A percentile compares a stretch with the other conserved stretches of the same genome.
Evolutionary conservation across 169 alveolate species (phyloP).

Genomic region (Plasmodium adleri): DNA sequence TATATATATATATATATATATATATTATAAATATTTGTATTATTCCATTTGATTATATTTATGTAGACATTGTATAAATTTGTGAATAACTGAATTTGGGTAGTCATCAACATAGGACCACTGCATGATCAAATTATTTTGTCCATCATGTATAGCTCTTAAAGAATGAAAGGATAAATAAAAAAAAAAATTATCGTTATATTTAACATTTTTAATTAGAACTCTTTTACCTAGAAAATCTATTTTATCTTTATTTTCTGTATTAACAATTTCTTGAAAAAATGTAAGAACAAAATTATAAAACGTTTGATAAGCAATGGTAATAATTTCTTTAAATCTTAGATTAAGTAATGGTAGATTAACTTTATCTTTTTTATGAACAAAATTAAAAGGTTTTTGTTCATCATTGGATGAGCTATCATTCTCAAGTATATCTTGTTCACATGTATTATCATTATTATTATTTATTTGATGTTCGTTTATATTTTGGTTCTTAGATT

Average conservation of each 20-base stretch:
- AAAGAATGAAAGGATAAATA: slow-evolving; percentile 58
- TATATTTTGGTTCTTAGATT: background rate
- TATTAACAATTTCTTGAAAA: slow-evolving; percentile 71
- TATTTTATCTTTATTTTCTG: slow-evolving; percentile 36
- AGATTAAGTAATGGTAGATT: slow-evolving; percentile 51
- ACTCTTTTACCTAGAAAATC: slow-evolving; percentile 44
- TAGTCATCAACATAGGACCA: slow-evolving; percentile 73
- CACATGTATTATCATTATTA: background rate
- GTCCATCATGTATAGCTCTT: slow-evolving; percentile 76
- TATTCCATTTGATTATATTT: slow-evolving; percentile 5
- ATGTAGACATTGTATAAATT: slow-evolving; percentile 33
- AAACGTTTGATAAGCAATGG: slow-evolving; percentile 30
- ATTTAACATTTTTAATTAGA: slow-evolving; percentile 55
- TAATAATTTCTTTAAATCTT: slow-evolving; percentile 57
- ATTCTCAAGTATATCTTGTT: background rate
- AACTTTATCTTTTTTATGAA: slow-evolving; percentile 28
- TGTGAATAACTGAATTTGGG: slow-evolving; percentile 34
- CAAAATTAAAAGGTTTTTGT: background rate
- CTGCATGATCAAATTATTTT: slow-evolving; percentile 28
- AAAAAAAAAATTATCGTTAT: slow-evolving; percentile 26
- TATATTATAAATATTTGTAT: too few relatives aligned
- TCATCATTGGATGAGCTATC: background rate
- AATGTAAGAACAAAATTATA: slow-evolving; percentile 75
- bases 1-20: background rate
- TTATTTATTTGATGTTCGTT: background rate